phyloP scores from a whole-genome alignment of 805 yeast genomes.

The Hanseniaspora thailandica region DNA sequence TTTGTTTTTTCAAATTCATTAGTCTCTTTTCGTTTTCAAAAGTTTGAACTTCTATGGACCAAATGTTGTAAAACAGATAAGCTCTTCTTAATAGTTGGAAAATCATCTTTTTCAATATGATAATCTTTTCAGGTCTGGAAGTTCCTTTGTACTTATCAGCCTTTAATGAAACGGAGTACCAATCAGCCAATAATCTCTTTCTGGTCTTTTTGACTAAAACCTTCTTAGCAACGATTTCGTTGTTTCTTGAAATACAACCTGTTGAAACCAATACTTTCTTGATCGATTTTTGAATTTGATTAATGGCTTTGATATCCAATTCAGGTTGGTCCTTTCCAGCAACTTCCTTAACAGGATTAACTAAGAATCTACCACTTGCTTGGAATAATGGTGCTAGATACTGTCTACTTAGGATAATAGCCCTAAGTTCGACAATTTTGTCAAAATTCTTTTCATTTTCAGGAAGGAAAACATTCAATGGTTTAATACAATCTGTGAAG shows the following conservation, averaged over 20 bases:
- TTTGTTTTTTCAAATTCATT: slow-evolving; percentile 17
- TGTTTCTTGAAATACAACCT: slow-evolving; percentile 63
- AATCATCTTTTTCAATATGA: slow-evolving; percentile 49
- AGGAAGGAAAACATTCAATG: slow-evolving; percentile 16
- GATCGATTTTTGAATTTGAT: slow-evolving; percentile 64
- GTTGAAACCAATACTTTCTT: slow-evolving; percentile 51
- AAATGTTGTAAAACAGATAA: slow-evolving; percentile 50
- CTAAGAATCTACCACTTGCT: slow-evolving; percentile 53
- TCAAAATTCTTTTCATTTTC: not conserved
- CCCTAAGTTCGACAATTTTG: slow-evolving; percentile 17
- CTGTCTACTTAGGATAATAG: slow-evolving; percentile 29
- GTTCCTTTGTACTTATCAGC: slow-evolving; percentile 67
- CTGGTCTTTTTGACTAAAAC: slow-evolving; percentile 53
- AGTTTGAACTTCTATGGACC: slow-evolving; percentile 54
- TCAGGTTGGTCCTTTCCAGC: slow-evolving; percentile 32
- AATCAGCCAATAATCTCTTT: slow-evolving; percentile 60
- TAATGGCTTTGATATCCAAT: slow-evolving; percentile 46
- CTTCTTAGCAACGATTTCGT: slow-evolving; percentile 51
- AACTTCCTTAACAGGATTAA: slow-evolving; percentile 43
- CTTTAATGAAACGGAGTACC: slow-evolving; percentile 67
- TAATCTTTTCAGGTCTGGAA: slow-evolving; percentile 44
- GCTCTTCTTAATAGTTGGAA: slow-evolving; percentile 59
- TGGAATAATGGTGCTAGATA: slow-evolving; percentile 47
- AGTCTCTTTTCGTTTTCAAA: slow-evolving; percentile 27
- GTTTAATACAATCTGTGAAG: slow-evolving; percentile 39